Percentiles rank a stretch among this genome's conserved stretches.
Conservation (phyloP, 768 basidiomycete genomes). For the Termitomyces sp. region DNA sequence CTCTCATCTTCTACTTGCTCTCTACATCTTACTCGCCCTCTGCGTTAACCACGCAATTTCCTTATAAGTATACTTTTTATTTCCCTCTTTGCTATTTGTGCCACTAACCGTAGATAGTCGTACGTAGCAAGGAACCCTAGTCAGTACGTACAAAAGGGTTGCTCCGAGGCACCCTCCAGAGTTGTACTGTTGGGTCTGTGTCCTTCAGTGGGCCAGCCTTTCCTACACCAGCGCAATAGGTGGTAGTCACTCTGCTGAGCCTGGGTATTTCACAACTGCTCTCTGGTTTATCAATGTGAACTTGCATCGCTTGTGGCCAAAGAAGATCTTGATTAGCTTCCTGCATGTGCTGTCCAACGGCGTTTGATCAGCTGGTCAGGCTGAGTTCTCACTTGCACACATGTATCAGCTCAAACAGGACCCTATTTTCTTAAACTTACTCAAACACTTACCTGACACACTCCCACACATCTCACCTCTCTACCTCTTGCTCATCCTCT, state of each 20-base stretch:
- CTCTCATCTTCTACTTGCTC: background rate
- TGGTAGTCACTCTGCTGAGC: background rate
- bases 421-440: too few relatives aligned
- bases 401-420: background rate
- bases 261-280: background rate
- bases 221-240: background rate
- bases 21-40: too few relatives aligned
- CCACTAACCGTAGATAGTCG: too few relatives aligned
- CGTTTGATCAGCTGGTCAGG: background rate
- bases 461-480: background rate
- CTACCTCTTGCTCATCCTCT: too few relatives aligned
- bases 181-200: background rate
- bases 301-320: background rate
- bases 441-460: too few relatives aligned
- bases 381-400: background rate
- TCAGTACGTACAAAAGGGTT: background rate
- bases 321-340: background rate
- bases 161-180: background rate
- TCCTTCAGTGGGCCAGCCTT: background rate
- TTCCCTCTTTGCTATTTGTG: too few relatives aligned
- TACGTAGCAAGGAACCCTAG: background rate
- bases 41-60: too few relatives aligned
- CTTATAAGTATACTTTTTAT: too few relatives aligned
- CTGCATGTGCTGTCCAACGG: background rate
- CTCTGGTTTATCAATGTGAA: background rate